These are phyloP conservation scores for Furcasterigmium furcatum DNA, from an alignment of 2,329 filamentous ascomycete genomes.

Conservation along the genomic window DNA sequence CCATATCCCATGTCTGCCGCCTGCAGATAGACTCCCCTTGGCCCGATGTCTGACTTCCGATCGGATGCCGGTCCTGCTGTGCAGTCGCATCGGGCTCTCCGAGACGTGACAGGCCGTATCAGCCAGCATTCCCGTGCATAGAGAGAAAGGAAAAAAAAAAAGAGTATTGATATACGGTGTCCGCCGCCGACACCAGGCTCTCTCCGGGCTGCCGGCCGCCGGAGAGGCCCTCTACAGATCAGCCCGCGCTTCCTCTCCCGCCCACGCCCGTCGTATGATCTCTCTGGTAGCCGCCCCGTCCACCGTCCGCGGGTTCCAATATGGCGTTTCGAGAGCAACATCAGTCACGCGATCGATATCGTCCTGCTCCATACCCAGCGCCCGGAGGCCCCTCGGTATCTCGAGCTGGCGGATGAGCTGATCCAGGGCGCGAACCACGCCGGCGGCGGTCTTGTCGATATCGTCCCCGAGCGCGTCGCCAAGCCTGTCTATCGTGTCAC, in stretches of 20 bases:
- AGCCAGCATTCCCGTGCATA: too few species aligned
- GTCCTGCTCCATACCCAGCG: constrained; percentile 54
- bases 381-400: constrained; percentile 47
- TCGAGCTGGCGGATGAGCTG: constrained; percentile 24
- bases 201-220: too few species aligned
- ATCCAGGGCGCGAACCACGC: constrained; percentile 10
- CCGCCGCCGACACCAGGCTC: too few species aligned
- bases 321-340: constrained; percentile 52
- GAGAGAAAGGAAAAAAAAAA: too few species aligned
- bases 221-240: constrained; percentile 34
- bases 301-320: constrained; percentile 54
- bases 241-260: constrained; percentile 50
- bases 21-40: too few species aligned
- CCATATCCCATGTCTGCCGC: too few species aligned
- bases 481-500: neutral
- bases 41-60: neutral
- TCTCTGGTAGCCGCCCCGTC: constrained; percentile 48
- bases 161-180: too few species aligned
- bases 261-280: constrained; percentile 53
- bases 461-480: constrained; percentile 7
- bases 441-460: constrained; percentile 2
- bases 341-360: constrained; percentile 55
- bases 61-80: neutral
- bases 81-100: too few species aligned
- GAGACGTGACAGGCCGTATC: too few species aligned